Evolutionary conservation across 768 basidiomycete genomes (phyloP).

Genomic region (Solioccasus polychromus): DNA sequence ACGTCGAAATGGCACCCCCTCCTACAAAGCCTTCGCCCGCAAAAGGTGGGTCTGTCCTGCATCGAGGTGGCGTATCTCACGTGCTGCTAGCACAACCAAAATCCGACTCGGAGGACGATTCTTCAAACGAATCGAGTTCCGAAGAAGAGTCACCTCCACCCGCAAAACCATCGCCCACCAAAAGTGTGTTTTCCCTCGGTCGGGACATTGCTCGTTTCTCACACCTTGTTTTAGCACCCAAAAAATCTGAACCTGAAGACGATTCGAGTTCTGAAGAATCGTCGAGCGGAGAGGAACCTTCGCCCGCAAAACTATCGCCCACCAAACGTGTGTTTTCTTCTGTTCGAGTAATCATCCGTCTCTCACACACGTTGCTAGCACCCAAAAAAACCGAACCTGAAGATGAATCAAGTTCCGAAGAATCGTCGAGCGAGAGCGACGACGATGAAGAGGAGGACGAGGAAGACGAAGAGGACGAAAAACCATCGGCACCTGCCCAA

Average conservation of each 20-base stretch:
- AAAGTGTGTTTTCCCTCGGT: slow-evolving; percentile 21
- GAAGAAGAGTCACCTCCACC: slow-evolving; percentile 16
- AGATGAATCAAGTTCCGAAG: slow-evolving; percentile 6
- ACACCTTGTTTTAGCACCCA: no score
- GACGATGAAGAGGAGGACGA: slow-evolving; percentile 8
- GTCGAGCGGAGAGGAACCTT: slow-evolving; percentile 1
- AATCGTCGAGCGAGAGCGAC: slow-evolving; percentile 11
- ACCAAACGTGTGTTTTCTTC: slow-evolving; percentile 26
- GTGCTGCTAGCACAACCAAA: no score
- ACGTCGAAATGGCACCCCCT: slow-evolving; percentile 27
- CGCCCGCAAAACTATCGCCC: slow-evolving; percentile 44
- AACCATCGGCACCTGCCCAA: slow-evolving; percentile 39
- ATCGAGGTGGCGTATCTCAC: no score
- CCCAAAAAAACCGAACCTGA: background rate
- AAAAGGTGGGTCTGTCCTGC: no score
- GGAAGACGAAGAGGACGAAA: background rate
- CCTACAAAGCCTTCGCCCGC: slow-evolving; percentile 37
- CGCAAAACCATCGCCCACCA: slow-evolving; percentile 43
- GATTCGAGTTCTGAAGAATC: slow-evolving; percentile 10
- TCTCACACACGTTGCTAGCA: no score
- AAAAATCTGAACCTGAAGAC: background rate
- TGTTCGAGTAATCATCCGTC: no score
- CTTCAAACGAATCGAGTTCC: background rate
- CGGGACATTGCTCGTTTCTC: no score
- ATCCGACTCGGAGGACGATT: background rate